Evolutionary conservation across 108 stramenopile species (phyloP).

Genomic region (Chaetoceros tenuissimus): DNA sequence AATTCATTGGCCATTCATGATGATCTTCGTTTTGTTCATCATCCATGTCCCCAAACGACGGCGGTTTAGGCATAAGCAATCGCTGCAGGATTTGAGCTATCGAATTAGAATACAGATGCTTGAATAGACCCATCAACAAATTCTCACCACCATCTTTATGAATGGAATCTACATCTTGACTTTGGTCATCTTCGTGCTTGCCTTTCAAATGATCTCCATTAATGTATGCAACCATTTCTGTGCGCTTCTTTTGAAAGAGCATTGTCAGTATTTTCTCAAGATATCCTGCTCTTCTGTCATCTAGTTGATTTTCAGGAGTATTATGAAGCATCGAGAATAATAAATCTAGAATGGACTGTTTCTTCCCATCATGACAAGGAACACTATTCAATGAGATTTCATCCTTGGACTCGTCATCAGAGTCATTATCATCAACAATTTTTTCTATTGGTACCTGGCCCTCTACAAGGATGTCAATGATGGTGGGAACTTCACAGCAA

Average conservation of each 20-base stretch:
- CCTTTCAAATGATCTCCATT: constrained; percentile 16
- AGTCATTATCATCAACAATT: constrained; percentile 3
- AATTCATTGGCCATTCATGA: constrained; percentile 16
- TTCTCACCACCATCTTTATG: constrained; percentile 19
- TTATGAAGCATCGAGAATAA: constrained; percentile 75
- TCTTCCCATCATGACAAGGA: neutral
- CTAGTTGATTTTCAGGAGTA: constrained; percentile 52
- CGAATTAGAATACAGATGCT: constrained; percentile 84
- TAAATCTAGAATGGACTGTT: constrained; percentile 29
- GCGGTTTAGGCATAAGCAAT: constrained; percentile 72
- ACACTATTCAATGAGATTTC: neutral
- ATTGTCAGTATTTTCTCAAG: constrained; percentile 85
- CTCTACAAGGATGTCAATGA: constrained; percentile 71
- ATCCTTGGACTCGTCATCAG: neutral
- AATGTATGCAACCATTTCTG: constrained; percentile 50
- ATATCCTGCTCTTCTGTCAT: constrained; percentile 91
- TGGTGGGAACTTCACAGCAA: constrained; percentile 84
- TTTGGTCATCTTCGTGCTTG: constrained; percentile 3
- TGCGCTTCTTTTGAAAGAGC: constrained; percentile 59
- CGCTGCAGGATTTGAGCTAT: constrained; percentile 92
- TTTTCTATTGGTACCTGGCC: constrained; percentile 34
- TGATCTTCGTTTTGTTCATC: constrained; percentile 22
- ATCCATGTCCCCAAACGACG: constrained; percentile 10
- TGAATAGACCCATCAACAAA: constrained; percentile 76
- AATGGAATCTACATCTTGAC: neutral